Percentiles rank a stretch among this genome's conserved stretches.
Conservation (phyloP, 768 basidiomycete genomes). For the Leccinellum albellum region DNA sequence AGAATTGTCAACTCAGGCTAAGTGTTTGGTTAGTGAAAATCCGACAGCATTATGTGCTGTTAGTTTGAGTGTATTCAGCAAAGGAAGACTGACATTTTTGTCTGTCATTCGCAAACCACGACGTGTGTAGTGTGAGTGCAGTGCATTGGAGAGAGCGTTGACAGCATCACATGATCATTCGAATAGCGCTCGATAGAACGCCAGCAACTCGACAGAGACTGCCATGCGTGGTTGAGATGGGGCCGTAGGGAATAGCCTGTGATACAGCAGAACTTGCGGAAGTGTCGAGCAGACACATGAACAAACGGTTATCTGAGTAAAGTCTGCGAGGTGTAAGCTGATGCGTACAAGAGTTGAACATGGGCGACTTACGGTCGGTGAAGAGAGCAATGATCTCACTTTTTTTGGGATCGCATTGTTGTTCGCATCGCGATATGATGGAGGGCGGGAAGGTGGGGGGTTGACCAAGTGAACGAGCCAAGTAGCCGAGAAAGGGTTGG, state of each 20-base stretch:
- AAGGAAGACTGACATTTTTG: neutral
- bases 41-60: too few species aligned
- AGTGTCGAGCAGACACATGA: neutral
- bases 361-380: neutral
- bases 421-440: neutral
- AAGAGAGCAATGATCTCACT: neutral
- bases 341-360: neutral
- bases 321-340: neutral
- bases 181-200: slow-evolving; percentile 34
- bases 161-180: slow-evolving; percentile 33
- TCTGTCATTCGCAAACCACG: slow-evolving; percentile 14
- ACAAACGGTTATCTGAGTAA: neutral
- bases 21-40: too few species aligned
- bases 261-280: neutral
- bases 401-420: neutral
- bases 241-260: neutral
- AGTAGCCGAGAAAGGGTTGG: neutral
- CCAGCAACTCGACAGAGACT: slow-evolving; percentile 28
- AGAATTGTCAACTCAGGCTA: too few species aligned
- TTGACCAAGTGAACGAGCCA: neutral
- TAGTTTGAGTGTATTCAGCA: neutral
- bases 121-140: neutral
- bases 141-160: slow-evolving; percentile 1
- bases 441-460: neutral
- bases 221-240: slow-evolving; percentile 12